These are phyloP conservation scores for Margaritispora aquatica DNA, from an alignment of 495 filamentous ascomycete genomes.

Conservation along the genomic window DNA sequence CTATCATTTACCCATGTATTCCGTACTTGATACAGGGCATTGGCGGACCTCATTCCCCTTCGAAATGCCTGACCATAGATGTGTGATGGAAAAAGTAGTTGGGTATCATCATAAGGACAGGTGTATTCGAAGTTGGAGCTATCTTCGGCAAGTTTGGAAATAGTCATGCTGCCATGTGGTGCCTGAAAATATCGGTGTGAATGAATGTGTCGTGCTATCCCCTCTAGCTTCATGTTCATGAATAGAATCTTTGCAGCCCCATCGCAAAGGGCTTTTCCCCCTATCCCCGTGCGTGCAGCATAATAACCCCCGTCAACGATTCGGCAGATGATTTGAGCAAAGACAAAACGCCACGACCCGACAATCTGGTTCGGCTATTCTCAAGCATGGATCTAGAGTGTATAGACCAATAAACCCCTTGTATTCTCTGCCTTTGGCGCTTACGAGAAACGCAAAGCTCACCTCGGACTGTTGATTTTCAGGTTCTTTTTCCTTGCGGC, in stretches of 20 bases:
- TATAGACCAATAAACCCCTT: background rate
- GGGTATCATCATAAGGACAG: background rate
- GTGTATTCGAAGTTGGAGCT: background rate
- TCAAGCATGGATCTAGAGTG: background rate
- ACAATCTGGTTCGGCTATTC: conserved; percentile 9
- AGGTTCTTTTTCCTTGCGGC: background rate
- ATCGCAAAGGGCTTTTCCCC: too few relatives aligned
- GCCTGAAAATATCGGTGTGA: background rate
- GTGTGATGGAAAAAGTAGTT: background rate
- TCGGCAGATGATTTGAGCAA: background rate
- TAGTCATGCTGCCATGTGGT: background rate
- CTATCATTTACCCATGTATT: background rate
- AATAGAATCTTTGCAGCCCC: background rate
- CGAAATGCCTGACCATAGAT: background rate
- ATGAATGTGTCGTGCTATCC: too few relatives aligned
- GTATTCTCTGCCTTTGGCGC: too few relatives aligned
- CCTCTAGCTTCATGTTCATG: background rate
- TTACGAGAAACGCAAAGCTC: background rate
- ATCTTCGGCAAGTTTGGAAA: background rate
- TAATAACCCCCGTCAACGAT: background rate
- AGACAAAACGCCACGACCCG: conserved; percentile 1
- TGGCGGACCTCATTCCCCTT: background rate
- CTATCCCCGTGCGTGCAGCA: background rate
- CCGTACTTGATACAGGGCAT: background rate
- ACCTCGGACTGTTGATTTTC: background rate